Percentiles rank a stretch among this genome's conserved stretches.
Evolutionary conservation across 139 green algal genomes (phyloP).

Genomic region (Zygnema circumcarinatum): DNA sequence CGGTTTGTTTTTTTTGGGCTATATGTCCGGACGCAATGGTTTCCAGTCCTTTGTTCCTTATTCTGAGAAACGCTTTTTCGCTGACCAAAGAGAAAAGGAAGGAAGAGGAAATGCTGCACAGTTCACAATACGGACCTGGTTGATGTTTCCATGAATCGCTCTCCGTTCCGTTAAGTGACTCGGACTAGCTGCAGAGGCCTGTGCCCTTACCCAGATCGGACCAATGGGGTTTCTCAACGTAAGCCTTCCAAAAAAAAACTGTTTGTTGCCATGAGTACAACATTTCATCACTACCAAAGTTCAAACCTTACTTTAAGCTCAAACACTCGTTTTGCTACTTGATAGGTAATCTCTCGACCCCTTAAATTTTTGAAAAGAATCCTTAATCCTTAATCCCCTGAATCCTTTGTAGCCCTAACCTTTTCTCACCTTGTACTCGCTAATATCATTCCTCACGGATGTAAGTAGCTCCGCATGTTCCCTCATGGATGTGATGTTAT

Average conservation of each 20-base stretch:
- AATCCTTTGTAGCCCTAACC: background rate
- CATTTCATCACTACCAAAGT: background rate
- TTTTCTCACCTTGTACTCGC: conserved; percentile 50
- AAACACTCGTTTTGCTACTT: background rate
- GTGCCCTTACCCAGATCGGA: background rate
- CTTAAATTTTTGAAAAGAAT: background rate
- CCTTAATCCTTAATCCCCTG: background rate
- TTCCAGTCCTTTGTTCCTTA: background rate
- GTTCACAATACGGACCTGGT: no score
- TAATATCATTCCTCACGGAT: conserved; percentile 54
- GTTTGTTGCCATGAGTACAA: background rate
- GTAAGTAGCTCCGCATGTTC: conserved; percentile 50
- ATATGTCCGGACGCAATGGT: no score
- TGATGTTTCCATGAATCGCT: conserved; percentile 25
- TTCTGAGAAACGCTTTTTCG: background rate
- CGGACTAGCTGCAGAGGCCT: conserved; percentile 13
- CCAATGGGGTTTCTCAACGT: background rate
- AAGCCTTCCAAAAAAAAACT: background rate
- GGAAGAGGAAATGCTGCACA: no score
- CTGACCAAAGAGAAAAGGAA: background rate
- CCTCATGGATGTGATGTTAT: conserved; percentile 35
- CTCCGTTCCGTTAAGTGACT: background rate
- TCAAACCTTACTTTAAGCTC: background rate
- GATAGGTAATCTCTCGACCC: background rate
- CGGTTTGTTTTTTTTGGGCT: background rate